These are phyloP conservation scores for Triticum dicoccoides DNA, from an alignment of 176 grass and related monocot species.

Conservation along the genomic window DNA sequence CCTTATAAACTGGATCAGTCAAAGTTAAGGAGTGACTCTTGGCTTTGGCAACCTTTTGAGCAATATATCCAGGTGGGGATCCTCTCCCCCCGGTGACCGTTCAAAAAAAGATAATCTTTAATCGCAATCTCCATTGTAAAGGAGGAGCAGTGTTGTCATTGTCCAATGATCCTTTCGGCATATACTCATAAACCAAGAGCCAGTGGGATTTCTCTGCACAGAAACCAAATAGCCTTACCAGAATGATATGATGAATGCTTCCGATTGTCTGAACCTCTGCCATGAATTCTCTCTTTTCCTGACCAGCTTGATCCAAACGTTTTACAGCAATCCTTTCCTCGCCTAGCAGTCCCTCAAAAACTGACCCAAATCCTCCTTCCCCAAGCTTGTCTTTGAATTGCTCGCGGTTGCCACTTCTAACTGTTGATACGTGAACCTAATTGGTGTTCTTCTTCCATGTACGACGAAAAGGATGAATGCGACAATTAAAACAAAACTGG, in stretches of 20 bases:
- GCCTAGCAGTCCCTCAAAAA: background rate
- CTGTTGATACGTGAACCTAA: constrained; percentile 4
- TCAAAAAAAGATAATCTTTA: constrained; percentile 33
- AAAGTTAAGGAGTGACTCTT: no score
- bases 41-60: no score
- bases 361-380: constrained; percentile 29
- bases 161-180: constrained; percentile 38
- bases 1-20: no score
- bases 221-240: background rate
- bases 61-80: no score
- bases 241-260: constrained; percentile 3
- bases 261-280: constrained; percentile 51
- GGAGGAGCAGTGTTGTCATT: background rate
- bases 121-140: background rate
- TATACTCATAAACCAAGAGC: constrained; percentile 6
- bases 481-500: background rate
- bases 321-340: constrained; percentile 7
- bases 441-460: background rate
- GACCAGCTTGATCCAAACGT: constrained; percentile 21
- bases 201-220: background rate
- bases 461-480: background rate
- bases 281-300: constrained; percentile 36
- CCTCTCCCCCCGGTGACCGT: no score
- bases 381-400: constrained; percentile 10
- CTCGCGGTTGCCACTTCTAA: background rate